Evolutionary conservation across 306 rosid species (phyloP), one percentile per base, ranked within the genome.

Genomic region (Quercus engelmannii): DNA sequence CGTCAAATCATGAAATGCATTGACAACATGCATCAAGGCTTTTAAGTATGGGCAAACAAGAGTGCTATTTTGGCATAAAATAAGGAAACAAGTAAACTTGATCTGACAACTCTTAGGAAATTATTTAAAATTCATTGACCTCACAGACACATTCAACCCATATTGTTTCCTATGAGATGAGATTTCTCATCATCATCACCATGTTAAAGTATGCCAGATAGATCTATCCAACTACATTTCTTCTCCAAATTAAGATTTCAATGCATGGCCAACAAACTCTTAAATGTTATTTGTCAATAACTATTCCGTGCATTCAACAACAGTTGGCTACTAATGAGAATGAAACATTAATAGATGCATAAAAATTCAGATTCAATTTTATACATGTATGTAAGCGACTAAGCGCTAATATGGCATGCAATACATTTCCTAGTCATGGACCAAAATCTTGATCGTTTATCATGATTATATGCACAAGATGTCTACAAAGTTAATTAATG

Each of bases 171-270:
- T 20, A 57, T 20, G 49, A 76, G 75, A 73, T 43, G 69, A 73
- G 49, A 28, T 46, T 76, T 82, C 71, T 52, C 54, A 57, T 35
- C 74, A 72, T 52, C 54, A 57, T 19, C 74, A 72, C 33, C 21
- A 56, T 54, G 51, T 55, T 64, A 7, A 63, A 23, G 15, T 17
- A 57, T 63, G 69, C 61, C 67, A 61, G 56, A 76, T 5, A 17
- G 19, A 78, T 35, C 25, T 41, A 31, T 56, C 73, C 38, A 57
- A 61, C 33, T 51, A 41, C 17, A 51, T 69, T n/a, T 41, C 75
- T 43, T 59, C 43, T 73, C 77, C 55, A 52, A 79, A 71, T 49
- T 18, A 61, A 76, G 30, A 76, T 67, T 33, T 52, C 62, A 13
- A 18, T 55, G n/a, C 57, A 46, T 4, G 69, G 69, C 51, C 67